Percentiles rank a stretch among this genome's conserved stretches.
These are phyloP conservation scores for Tilletia indica DNA, from an alignment of 1,284 basidiomycete species.

Conservation along the genomic window DNA sequence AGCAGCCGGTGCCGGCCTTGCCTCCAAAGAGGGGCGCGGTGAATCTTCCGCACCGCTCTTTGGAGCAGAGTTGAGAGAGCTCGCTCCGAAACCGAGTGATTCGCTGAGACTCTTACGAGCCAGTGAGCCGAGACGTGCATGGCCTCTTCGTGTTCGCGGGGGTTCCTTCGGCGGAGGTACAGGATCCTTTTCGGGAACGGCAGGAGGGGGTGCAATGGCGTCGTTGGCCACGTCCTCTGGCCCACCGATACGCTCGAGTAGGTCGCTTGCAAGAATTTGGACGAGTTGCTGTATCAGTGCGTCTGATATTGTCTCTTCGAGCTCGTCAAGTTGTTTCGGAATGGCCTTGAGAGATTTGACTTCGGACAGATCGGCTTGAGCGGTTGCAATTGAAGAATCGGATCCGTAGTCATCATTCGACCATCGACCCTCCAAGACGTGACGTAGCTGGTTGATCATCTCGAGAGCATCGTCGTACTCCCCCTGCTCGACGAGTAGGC, in stretches of 20 bases:
- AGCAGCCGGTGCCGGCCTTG: background rate
- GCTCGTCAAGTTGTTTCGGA: slow-evolving; percentile 40
- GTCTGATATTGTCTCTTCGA: slow-evolving; percentile 33
- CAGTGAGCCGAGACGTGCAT: slow-evolving; percentile 5
- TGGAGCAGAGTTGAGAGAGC: slow-evolving; percentile 1
- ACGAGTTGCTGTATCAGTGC: slow-evolving; percentile 64
- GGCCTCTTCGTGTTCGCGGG: background rate
- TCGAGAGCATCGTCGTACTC: slow-evolving; percentile 52
- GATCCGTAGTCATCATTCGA: background rate
- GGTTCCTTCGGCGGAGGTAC: background rate
- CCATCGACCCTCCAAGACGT: background rate
- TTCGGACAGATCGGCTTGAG: slow-evolving; percentile 21
- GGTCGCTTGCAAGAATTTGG: slow-evolving; percentile 68
- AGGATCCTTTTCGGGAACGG: slow-evolving; percentile 8
- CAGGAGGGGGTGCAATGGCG: background rate
- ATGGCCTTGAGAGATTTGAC: slow-evolving; percentile 28
- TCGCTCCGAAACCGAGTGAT: background rate
- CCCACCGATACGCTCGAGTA: slow-evolving; percentile 58
- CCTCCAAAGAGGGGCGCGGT: slow-evolving; percentile 8
- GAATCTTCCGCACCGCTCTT: slow-evolving; percentile 1
- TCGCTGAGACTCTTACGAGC: slow-evolving; percentile 12
- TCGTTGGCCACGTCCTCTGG: slow-evolving; percentile 20
- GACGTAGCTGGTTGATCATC: slow-evolving; percentile 24
- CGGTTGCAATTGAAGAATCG: background rate
- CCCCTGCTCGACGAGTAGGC: slow-evolving; percentile 42